Evolutionary conservation across 108 stramenopile species (phyloP).

Genomic region (Mediolabrus comicus): DNA sequence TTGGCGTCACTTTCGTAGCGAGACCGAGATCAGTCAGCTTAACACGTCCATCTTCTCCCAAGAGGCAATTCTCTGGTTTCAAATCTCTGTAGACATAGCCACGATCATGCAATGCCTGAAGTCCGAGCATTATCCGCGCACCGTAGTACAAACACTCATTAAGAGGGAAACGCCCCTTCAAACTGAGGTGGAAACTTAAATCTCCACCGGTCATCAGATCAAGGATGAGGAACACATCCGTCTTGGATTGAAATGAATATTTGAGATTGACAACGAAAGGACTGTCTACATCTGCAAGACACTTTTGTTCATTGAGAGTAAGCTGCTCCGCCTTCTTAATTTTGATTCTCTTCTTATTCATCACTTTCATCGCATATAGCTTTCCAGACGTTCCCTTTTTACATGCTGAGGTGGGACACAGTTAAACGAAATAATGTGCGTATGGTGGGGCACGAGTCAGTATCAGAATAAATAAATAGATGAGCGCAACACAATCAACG

Average conservation of each 20-base stretch:
- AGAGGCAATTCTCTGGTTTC: conserved; percentile 94
- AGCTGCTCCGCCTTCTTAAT: conserved; percentile 87
- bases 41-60: conserved; percentile 88
- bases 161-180: conserved; percentile 72
- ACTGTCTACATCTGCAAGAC: conserved; percentile 79
- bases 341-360: conserved; percentile 96
- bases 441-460: background rate
- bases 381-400: conserved; percentile 94
- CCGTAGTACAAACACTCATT: conserved; percentile 85
- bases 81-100: conserved; percentile 89
- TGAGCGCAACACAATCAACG: background rate
- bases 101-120: conserved; percentile 87
- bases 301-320: conserved; percentile 86
- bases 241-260: conserved; percentile 91
- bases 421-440: background rate
- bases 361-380: conserved; percentile 97
- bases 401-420: conserved; percentile 60
- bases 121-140: conserved; percentile 89
- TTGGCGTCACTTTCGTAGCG: conserved; percentile 85
- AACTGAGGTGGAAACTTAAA: conserved; percentile 80
- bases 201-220: conserved; percentile 98
- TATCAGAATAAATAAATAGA: background rate
- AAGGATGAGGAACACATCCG: conserved; percentile 90
- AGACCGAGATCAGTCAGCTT: conserved; percentile 93
- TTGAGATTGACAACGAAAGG: conserved; percentile 96